phyloP scores from a whole-genome alignment of 495 filamentous ascomycete genomes.

The Podospora anserina region DNA sequence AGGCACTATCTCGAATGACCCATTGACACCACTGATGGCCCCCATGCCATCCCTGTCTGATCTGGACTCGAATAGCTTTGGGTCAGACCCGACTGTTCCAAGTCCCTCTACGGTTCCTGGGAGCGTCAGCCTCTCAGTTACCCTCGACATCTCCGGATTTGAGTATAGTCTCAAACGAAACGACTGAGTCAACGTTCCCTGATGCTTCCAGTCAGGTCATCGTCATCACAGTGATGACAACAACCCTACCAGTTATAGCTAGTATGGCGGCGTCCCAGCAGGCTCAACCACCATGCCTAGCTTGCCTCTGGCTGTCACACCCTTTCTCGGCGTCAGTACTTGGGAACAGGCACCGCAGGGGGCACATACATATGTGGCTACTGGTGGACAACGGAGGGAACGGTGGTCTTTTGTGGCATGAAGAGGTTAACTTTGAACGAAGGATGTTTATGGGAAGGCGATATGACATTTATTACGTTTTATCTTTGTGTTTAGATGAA shows the following conservation, averaged over 20 bases:
- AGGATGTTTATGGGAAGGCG: background rate
- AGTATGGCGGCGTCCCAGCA: background rate
- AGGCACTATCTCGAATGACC: background rate
- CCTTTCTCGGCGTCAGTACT: background rate
- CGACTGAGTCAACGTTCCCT: background rate
- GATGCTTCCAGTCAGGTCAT: background rate
- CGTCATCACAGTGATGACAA: background rate
- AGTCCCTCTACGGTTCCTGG: background rate
- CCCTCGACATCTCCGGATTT: background rate
- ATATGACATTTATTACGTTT: background rate
- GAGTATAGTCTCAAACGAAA: background rate
- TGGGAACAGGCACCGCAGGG: background rate
- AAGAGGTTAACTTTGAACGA: background rate
- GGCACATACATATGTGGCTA: background rate
- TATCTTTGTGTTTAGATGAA: background rate
- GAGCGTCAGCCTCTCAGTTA: background rate
- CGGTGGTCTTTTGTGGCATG: slow-evolving; percentile 1
- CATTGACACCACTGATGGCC: background rate
- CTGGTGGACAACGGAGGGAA: background rate
- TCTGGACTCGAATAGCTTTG: background rate
- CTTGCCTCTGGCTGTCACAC: background rate
- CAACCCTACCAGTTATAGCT: background rate
- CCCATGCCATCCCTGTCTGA: background rate
- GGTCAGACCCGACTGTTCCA: background rate
- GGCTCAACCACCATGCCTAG: background rate